phyloP scores from a whole-genome alignment of 768 basidiomycete genomes.

The Tulasnella sp. region DNA sequence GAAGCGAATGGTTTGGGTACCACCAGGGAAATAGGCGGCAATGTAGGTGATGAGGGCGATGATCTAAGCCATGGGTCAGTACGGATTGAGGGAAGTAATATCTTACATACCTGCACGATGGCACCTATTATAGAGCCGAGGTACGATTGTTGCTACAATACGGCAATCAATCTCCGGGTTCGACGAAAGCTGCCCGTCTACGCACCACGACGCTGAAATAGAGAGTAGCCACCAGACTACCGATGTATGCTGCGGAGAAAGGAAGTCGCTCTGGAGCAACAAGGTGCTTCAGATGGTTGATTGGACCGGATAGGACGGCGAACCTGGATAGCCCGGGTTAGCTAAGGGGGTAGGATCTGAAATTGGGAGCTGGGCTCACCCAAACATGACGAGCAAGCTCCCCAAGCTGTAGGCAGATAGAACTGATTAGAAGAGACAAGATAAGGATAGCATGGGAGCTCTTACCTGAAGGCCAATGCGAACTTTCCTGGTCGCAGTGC shows the following conservation, averaged over 20 bases:
- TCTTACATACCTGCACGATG: conserved; percentile 52
- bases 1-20: conserved; percentile 64
- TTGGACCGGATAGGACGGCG: conserved; percentile 49
- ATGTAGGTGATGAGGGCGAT: conserved; percentile 80
- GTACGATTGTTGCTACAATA: conserved; percentile 60
- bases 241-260: conserved; percentile 62
- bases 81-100: background rate
- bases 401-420: conserved; percentile 45
- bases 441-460: background rate
- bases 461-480: conserved; percentile 72
- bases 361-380: conserved; percentile 38
- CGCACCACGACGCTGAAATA: conserved; percentile 86
- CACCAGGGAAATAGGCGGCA: conserved; percentile 92
- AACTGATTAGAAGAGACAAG: background rate
- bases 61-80: conserved; percentile 36
- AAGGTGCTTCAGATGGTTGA: conserved; percentile 82
- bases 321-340: conserved; percentile 20
- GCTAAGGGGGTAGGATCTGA: background rate
- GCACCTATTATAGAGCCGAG: conserved; percentile 77
- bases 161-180: background rate
- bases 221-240: conserved; percentile 72
- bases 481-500: conserved; percentile 79
- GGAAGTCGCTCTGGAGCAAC: conserved; percentile 23
- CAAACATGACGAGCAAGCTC: conserved; percentile 91
- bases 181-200: conserved; percentile 11